Base-by-base conservation (phyloP, 805 yeast species). In the Candida yuanshanica region DNA sequence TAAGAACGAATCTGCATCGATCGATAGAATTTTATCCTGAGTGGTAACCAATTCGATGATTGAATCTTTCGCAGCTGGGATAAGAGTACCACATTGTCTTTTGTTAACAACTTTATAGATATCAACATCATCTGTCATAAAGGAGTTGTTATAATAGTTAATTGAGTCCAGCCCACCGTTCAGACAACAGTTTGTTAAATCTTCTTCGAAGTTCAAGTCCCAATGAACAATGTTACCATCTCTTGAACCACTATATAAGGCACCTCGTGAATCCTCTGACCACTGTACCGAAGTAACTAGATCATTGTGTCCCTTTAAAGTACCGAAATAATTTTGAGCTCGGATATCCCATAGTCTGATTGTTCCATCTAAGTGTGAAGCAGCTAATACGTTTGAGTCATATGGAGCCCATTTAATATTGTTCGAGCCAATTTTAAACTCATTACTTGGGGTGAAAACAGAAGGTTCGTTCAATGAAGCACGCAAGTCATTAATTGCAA, bases 261-360 rank as follows among this genome's bases (percentile, higher is more conserved):
- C 77, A 35, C 63, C 62, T 5, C 77, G 77, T 32, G 59, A 49
- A 21, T 64, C 62, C 39, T 67, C 66, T 3, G 69, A 57, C 91
- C 93, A 86, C 45, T 77, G 75, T 29, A 86, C 51, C 18, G 77
- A 62, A 7, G 78, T 74, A 13, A 86, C 66, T 25, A 60, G 58
- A 45, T 74, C 80, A 6, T 65, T 56, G 51, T 82, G 88, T 1
- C 85, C 86, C 3, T 63, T 55, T 29, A 83, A 63, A 32, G 64
- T 63, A 8, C 77, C 74, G 39, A 77, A 63, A 2, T 80, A 78
- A 14, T 69, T 71, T 31, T 66, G 61, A 31, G 77, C 69, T 47
- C 95, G 69, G 35, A 83, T 75, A 62, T 86, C 95, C 95, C 95
- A 86, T 24, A 86, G 64, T 48, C 79, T 66, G 33, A 81, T 72